Evolutionary conservation across 352 stramenopile genomes (phyloP).

Genomic region (Globisporangium orthogonon): DNA sequence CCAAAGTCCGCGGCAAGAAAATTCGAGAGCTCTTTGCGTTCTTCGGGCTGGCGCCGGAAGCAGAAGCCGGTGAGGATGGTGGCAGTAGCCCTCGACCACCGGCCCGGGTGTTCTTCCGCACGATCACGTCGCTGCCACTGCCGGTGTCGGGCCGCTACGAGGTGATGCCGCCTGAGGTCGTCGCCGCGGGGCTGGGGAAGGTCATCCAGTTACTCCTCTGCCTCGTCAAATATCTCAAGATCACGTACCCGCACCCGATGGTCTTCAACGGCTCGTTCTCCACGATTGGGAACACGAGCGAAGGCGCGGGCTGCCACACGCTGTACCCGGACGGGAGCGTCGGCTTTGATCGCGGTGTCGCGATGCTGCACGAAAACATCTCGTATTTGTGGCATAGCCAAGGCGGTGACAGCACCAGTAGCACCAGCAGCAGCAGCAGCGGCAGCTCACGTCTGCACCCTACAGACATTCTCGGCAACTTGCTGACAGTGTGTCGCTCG

Average conservation of each 20-base stretch:
- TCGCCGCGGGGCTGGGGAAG: conserved; percentile 60
- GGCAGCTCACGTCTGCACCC: conserved; percentile 19
- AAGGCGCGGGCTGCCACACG: conserved; percentile 74
- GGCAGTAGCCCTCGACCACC: neutral
- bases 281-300: conserved; percentile 73
- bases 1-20: conserved; percentile 53
- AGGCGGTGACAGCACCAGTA: conserved; percentile 19
- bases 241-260: conserved; percentile 80
- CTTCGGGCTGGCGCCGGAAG: conserved; percentile 26
- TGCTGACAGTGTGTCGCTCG: conserved; percentile 50
- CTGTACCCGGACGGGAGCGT: conserved; percentile 77
- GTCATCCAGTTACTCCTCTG: conserved; percentile 70
- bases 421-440: conserved; percentile 8
- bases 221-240: conserved; percentile 59
- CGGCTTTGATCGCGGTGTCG: conserved; percentile 65
- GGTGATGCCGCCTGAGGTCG: conserved; percentile 68
- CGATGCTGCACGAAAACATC: conserved; percentile 79
- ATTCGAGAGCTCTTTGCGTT: conserved; percentile 64
- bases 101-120: conserved; percentile 40
- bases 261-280: conserved; percentile 84
- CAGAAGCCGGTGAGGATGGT: neutral
- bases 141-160: conserved; percentile 68
- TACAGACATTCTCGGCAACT: conserved; percentile 60
- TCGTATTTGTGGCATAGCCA: conserved; percentile 48
- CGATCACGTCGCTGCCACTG: conserved; percentile 60